These are phyloP conservation scores for Poa annua DNA, from an alignment of 176 grass and related monocot genomes.

Conservation along the genomic window DNA sequence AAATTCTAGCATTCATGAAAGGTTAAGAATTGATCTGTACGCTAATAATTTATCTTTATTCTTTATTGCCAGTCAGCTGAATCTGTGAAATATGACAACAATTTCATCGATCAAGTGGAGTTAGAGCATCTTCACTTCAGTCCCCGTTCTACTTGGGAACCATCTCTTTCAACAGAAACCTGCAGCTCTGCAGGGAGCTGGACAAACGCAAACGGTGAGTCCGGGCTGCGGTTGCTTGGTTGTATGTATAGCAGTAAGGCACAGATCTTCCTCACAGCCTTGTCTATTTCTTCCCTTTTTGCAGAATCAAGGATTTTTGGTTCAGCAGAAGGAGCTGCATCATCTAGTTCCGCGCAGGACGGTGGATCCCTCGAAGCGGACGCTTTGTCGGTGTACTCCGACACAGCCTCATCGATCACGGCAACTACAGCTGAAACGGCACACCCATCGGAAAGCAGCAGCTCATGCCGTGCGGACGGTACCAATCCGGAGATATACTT, in stretches of 20 bases:
- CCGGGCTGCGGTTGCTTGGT: not conserved
- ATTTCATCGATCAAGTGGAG: slow-evolving; percentile 39
- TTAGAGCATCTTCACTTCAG: slow-evolving; percentile 48
- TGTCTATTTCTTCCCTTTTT: slow-evolving; percentile 39
- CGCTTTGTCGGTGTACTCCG: slow-evolving; percentile 55
- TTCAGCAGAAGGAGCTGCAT: slow-evolving; percentile 41
- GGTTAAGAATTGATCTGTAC: not conserved
- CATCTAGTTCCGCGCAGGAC: slow-evolving; percentile 47
- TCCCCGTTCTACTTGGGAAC: slow-evolving; percentile 59
- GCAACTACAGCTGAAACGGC: slow-evolving; percentile 49
- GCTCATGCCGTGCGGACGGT: slow-evolving; percentile 36
- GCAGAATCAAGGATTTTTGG: slow-evolving; percentile 60
- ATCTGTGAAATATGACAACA: slow-evolving; percentile 38
- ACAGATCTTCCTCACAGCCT: slow-evolving; percentile 4
- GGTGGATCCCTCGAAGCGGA: slow-evolving; percentile 55
- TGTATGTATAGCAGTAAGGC: too few relatives aligned
- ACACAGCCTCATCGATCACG: slow-evolving; percentile 63
- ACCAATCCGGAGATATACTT: slow-evolving; percentile 61
- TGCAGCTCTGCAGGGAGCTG: slow-evolving; percentile 80
- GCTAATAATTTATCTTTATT: too few relatives aligned
- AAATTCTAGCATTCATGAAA: not conserved
- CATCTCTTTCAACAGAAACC: slow-evolving; percentile 74
- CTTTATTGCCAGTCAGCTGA: slow-evolving; percentile 48
- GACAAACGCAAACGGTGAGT: slow-evolving; percentile 66
- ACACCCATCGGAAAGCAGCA: slow-evolving; percentile 63